Evolutionary conservation across 202 grass and related monocot species (phyloP).

Genomic region (Schoenoplectus triqueter): DNA sequence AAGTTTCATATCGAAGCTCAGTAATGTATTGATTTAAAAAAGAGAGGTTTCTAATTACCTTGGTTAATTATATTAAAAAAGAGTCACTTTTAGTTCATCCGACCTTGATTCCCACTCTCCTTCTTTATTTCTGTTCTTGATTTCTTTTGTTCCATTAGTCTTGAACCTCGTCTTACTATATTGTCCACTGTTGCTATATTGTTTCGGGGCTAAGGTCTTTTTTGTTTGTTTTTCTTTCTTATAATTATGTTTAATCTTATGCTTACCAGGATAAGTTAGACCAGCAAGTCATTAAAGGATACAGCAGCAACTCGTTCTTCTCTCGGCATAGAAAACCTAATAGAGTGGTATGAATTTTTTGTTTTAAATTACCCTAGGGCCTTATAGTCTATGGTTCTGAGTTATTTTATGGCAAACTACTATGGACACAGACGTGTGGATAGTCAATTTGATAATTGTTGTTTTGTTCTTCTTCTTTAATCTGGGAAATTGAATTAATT

Average conservation of each 20-base stretch:
- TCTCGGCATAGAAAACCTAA: slow-evolving; percentile 40
- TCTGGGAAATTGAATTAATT: slow-evolving; percentile 17
- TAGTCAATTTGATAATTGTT: slow-evolving; percentile 4
- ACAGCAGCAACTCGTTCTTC: slow-evolving; percentile 41
- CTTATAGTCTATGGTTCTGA: background rate
- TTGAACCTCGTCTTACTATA: background rate
- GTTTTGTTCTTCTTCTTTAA: slow-evolving; percentile 12
- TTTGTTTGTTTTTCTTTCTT: background rate
- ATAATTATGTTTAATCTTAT: slow-evolving; percentile 1
- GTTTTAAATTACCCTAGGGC: background rate
- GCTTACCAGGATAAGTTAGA: slow-evolving; percentile 24
- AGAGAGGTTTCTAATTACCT: background rate
- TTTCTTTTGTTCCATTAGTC: background rate
- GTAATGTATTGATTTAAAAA: background rate
- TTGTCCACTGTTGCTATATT: background rate
- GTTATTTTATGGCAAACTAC: background rate
- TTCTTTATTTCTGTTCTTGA: background rate
- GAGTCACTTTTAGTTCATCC: background rate
- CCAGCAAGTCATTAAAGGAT: slow-evolving; percentile 31
- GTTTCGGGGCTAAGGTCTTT: background rate
- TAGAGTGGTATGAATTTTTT: slow-evolving; percentile 57
- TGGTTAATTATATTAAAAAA: background rate
- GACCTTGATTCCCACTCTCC: background rate
- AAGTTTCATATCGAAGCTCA: background rate
- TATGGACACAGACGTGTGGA: background rate